These are phyloP conservation scores for Terana coerulea DNA, from an alignment of 768 basidiomycete genomes.

Conservation along the genomic window DNA sequence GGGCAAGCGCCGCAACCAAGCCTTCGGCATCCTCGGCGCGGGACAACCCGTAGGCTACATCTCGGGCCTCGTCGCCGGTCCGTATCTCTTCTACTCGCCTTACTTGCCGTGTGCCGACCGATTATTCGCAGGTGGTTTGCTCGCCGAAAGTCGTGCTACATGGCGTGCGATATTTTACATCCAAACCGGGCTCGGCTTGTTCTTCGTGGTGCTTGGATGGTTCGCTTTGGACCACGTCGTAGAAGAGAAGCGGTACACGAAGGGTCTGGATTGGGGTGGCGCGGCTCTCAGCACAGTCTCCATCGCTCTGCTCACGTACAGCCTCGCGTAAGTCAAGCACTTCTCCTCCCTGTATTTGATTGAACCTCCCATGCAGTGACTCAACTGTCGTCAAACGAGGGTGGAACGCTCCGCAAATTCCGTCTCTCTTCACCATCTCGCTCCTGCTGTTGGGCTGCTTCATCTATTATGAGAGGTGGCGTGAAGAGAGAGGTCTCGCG, in stretches of 20 bases:
- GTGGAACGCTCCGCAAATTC: constrained; percentile 27
- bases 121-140: constrained; percentile 22
- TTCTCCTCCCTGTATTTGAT: not conserved
- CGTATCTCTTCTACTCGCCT: no score
- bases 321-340: constrained; percentile 24
- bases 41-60: constrained; percentile 30
- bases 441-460: constrained; percentile 22
- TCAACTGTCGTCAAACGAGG: constrained; percentile 25
- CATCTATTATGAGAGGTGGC: constrained; percentile 22
- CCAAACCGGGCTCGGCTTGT: constrained; percentile 25
- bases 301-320: constrained; percentile 28
- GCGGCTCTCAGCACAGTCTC: constrained; percentile 27
- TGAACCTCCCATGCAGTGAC: constrained; percentile 19
- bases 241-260: constrained; percentile 17
- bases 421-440: constrained; percentile 22
- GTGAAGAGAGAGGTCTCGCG: constrained; percentile 20
- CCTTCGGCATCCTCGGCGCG: constrained; percentile 28
- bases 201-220: constrained; percentile 24
- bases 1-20: constrained; percentile 24
- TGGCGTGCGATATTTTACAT: constrained; percentile 31
- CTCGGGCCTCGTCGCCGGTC: constrained; percentile 26
- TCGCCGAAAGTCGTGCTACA: constrained; percentile 24
- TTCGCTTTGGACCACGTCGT: constrained; percentile 14
- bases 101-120: not conserved
- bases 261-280: constrained; percentile 31